Conservation (phyloP, 2,329 filamentous ascomycete species). For the Epichloe bromicola region DNA sequence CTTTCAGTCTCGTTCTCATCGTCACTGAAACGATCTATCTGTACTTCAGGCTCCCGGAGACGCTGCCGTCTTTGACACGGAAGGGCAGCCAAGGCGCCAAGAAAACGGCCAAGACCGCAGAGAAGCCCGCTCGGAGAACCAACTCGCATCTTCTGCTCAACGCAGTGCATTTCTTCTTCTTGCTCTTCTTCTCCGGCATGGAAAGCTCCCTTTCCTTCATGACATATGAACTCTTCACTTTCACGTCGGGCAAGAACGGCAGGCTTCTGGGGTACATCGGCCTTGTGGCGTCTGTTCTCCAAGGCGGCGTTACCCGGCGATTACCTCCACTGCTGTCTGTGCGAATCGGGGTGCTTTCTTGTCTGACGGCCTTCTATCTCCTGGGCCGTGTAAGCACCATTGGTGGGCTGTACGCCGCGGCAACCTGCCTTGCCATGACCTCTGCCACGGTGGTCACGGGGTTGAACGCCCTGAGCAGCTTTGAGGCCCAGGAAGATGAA, state of each 20-base stretch:
- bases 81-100: slow-evolving; percentile 16
- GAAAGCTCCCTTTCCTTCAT: slow-evolving; percentile 96
- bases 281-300: slow-evolving; percentile 79
- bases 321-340: slow-evolving; percentile 71
- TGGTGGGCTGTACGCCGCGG: slow-evolving; percentile 63
- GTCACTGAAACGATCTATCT: slow-evolving; percentile 80
- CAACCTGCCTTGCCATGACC: slow-evolving; percentile 73
- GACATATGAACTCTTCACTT: slow-evolving; percentile 87
- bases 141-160: slow-evolving; percentile 81
- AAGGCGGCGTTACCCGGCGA: slow-evolving; percentile 80
- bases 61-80: slow-evolving; percentile 48
- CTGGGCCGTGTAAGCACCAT: slow-evolving; percentile 59
- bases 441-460: slow-evolving; percentile 92
- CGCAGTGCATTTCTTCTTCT: slow-evolving; percentile 73
- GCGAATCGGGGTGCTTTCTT: slow-evolving; percentile 64
- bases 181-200: slow-evolving; percentile 96
- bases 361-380: slow-evolving; percentile 66
- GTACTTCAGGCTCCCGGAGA: slow-evolving; percentile 77
- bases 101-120: slow-evolving; percentile 11
- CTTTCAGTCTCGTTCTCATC: slow-evolving; percentile 74
- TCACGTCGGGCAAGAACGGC: slow-evolving; percentile 68
- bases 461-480: slow-evolving; percentile 80
- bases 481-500: slow-evolving; percentile 71
- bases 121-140: slow-evolving; percentile 38
- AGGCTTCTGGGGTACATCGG: slow-evolving; percentile 82